These are phyloP conservation scores for Tulasnella sp. DNA, from an alignment of 768 basidiomycete genomes.

Conservation along the genomic window DNA sequence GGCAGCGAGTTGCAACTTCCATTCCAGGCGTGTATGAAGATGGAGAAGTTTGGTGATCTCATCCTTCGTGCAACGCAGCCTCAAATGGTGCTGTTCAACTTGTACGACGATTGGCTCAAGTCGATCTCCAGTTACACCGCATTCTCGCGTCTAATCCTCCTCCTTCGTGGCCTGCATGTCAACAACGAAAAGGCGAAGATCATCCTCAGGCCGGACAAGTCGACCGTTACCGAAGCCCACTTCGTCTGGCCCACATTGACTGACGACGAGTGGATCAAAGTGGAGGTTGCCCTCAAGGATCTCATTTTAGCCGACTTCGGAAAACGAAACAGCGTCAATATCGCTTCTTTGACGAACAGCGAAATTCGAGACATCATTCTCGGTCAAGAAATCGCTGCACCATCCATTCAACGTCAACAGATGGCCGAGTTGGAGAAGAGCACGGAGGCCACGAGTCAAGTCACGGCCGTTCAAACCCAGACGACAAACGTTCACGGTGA, in stretches of 20 bases:
- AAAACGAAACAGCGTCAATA: conserved; percentile 98
- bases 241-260: conserved; percentile 93
- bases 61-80: conserved; percentile 96
- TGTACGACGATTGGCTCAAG: conserved; percentile 99
- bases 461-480: conserved; percentile 95
- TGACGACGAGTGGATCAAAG: conserved; percentile 98
- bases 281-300: conserved; percentile 98
- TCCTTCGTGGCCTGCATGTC: conserved; percentile 94
- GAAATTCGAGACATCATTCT: conserved; percentile 98
- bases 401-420: conserved; percentile 82
- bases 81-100: conserved; percentile 97
- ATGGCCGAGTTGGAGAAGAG: conserved; percentile 99
- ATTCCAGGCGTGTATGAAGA: conserved; percentile 99
- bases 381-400: conserved; percentile 96
- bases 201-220: conserved; percentile 94
- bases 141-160: conserved; percentile 95
- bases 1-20: conserved; percentile 96
- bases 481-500: conserved; percentile 98
- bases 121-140: conserved; percentile 98
- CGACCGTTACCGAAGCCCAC: conserved; percentile 93
- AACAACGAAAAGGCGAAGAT: conserved; percentile 99
- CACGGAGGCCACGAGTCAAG: conserved; percentile 87
- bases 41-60: conserved; percentile 99
- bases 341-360: conserved; percentile 91
- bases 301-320: conserved; percentile 96